Conservation (phyloP, 179 eudicot species). For the Spergularia azorica region DNA sequence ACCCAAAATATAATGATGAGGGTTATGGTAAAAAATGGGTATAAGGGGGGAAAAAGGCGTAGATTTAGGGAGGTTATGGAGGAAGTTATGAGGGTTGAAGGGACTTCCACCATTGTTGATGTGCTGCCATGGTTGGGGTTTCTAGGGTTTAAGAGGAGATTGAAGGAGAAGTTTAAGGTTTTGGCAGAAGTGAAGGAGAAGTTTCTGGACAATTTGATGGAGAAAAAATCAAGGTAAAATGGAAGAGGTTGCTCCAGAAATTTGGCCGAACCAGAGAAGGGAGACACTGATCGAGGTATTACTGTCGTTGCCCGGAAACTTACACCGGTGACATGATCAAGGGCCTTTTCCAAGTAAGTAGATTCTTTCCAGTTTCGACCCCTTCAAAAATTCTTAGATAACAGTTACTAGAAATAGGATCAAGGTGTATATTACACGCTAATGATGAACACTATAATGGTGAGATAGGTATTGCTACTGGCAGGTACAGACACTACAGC, state of each 20-base stretch:
- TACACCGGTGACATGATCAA: conserved; percentile 62
- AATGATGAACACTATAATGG: neutral
- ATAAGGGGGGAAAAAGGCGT: conserved; percentile 27
- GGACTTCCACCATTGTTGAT: conserved; percentile 29
- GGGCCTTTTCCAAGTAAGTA: conserved; percentile 51
- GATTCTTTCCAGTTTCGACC: neutral
- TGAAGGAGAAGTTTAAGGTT: conserved; percentile 34
- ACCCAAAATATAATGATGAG: conserved; percentile 36
- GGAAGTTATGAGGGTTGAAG: conserved; percentile 36
- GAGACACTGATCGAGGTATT: conserved; percentile 46
- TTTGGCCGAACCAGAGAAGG: conserved; percentile 12
- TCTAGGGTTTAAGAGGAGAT: conserved; percentile 33
- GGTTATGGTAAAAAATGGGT: conserved; percentile 28
- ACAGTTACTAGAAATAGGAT: neutral
- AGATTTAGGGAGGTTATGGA: conserved; percentile 26
- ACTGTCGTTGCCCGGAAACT: conserved; percentile 46
- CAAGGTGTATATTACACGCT: neutral
- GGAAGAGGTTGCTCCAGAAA: conserved; percentile 19
- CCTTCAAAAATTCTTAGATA: neutral
- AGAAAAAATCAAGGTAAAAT: conserved; percentile 18
- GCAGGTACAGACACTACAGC: conserved; percentile 40
- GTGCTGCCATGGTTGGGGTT: conserved; percentile 39
- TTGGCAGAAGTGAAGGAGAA: conserved; percentile 29
- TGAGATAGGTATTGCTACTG: conserved; percentile 26
- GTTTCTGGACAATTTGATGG: conserved; percentile 31